phyloP scores from a whole-genome alignment of 2,329 filamentous ascomycete genomes.

The Pseudogymnoascus sp. region DNA sequence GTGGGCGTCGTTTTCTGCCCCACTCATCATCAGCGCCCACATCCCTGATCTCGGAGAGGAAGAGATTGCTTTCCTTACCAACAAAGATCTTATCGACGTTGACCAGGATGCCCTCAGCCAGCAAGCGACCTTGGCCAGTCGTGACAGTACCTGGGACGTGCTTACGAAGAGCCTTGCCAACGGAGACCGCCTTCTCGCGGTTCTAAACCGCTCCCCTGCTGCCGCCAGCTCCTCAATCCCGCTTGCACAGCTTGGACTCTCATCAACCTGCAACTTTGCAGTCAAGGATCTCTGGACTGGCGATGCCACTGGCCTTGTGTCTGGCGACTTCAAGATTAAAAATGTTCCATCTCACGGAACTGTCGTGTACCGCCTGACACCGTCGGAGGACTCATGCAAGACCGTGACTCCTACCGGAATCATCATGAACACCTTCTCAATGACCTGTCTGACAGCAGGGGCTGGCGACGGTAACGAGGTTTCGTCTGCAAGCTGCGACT shows the following conservation, averaged over 20 bases:
- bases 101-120: constrained; percentile 16
- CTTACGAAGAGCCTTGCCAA: constrained; percentile 36
- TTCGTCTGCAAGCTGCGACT: constrained; percentile 32
- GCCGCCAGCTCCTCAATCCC: constrained; percentile 27
- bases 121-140: constrained; percentile 33
- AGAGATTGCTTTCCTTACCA: constrained; percentile 32
- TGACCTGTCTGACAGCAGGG: constrained; percentile 32
- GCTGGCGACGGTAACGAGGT: constrained; percentile 23
- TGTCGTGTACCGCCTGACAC: constrained; percentile 34
- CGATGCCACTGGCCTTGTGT: constrained; percentile 22
- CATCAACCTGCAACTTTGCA: constrained; percentile 11
- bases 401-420: constrained; percentile 36
- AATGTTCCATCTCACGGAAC: constrained; percentile 30
- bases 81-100: constrained; percentile 18
- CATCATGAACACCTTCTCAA: constrained; percentile 41
- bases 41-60: constrained; percentile 27
- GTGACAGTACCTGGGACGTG: constrained; percentile 33
- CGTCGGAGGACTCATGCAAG: constrained; percentile 19
- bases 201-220: constrained; percentile 36
- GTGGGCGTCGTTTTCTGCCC: constrained; percentile 23
- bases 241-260: constrained; percentile 22
- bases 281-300: constrained; percentile 39
- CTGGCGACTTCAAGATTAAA: constrained; percentile 27
- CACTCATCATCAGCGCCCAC: constrained; percentile 25
- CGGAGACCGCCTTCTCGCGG: constrained; percentile 38